These are phyloP conservation scores for Cercospora zeae-maydis DNA, from an alignment of 2,329 filamentous ascomycete genomes.

Conservation along the genomic window DNA sequence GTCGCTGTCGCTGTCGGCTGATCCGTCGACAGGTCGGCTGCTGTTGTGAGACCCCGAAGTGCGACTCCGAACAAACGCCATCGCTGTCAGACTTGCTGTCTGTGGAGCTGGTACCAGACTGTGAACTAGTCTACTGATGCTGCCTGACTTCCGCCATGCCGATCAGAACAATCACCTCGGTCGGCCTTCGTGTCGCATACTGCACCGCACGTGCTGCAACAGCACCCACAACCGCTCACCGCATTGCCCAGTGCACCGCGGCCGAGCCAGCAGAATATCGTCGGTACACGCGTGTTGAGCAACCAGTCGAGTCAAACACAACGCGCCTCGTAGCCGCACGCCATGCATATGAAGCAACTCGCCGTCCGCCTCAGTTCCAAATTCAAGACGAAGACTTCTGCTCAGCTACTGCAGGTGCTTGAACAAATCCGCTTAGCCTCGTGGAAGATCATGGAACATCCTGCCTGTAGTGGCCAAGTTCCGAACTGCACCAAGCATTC, in stretches of 20 bases:
- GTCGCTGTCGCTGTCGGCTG: too few relatives aligned
- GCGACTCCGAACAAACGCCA: background rate
- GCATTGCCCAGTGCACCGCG: background rate
- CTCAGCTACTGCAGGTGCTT: constrained; percentile 1
- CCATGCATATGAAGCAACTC: background rate
- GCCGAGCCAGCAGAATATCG: background rate
- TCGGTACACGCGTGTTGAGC: background rate
- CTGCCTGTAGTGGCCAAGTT: background rate
- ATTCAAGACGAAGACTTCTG: background rate
- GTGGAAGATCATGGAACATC: background rate
- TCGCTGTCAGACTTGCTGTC: background rate
- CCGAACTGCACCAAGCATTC: background rate
- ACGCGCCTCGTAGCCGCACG: background rate
- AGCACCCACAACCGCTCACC: background rate
- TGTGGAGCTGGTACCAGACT: background rate
- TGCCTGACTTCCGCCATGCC: background rate
- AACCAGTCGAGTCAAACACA: background rate
- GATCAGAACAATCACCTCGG: background rate
- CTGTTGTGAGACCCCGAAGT: background rate
- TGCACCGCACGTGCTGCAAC: background rate
- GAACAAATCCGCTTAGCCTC: background rate
- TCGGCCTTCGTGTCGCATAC: background rate
- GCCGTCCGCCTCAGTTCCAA: background rate
- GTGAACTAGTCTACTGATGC: too few relatives aligned
- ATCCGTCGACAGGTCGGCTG: background rate